phyloP scores from a whole-genome alignment of 257 asterid genomes.

The Gynochthodes officinalis region DNA sequence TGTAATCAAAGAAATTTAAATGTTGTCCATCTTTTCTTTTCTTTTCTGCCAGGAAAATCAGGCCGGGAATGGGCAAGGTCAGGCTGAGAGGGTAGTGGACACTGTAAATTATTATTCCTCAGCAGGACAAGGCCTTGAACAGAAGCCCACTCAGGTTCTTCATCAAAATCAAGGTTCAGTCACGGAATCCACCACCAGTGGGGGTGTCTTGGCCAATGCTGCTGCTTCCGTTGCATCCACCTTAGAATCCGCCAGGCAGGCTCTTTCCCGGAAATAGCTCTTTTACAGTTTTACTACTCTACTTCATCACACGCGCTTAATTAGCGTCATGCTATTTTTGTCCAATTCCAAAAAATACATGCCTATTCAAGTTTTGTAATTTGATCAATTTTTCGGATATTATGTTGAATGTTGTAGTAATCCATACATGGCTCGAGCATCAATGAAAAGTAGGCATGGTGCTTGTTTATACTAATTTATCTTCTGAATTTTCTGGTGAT shows the following conservation, averaged over 20 bases:
- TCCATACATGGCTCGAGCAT: no score
- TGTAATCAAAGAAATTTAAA: no score
- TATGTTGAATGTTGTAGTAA: no score
- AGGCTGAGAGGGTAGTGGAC: conserved; percentile 35
- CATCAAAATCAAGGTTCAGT: conserved; percentile 37
- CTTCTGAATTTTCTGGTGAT: no score
- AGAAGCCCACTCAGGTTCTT: conserved; percentile 40
- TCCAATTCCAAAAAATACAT: no score
- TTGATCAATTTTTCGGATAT: no score
- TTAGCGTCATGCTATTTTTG: no score
- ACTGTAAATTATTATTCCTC: conserved; percentile 34
- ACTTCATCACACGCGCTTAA: neutral
- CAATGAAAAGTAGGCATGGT: no score
- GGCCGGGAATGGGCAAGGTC: conserved; percentile 20
- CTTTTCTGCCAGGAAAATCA: conserved; percentile 27
- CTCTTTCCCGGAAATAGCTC: conserved; percentile 36
- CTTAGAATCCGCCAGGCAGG: conserved; percentile 64
- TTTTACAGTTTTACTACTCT: no score
- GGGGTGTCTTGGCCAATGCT: conserved; percentile 50
- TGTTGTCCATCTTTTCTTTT: neutral
- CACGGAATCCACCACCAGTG: conserved; percentile 37
- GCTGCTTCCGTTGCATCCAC: conserved; percentile 62
- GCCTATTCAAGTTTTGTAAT: no score
- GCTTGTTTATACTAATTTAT: no score
- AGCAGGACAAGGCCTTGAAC: conserved; percentile 44